Evolutionary conservation across 164 flowering plant species (phyloP).

Genomic region (Euptelea pleiosperma): DNA sequence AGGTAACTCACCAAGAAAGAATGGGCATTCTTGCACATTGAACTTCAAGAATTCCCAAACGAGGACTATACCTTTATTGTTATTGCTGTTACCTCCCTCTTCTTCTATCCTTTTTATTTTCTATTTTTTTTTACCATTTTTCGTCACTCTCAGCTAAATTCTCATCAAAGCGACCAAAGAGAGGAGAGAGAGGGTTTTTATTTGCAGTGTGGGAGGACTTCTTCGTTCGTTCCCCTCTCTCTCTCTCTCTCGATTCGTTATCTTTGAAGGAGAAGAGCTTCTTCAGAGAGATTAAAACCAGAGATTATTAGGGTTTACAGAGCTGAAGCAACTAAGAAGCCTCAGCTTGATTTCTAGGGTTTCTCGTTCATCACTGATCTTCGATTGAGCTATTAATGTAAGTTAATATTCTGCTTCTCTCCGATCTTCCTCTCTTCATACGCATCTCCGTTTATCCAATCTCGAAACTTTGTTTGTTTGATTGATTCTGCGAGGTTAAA

Average conservation of each 20-base stretch:
- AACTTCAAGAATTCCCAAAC: background rate
- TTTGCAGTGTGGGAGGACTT: background rate
- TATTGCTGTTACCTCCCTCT: background rate
- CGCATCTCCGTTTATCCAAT: background rate
- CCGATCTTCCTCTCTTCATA: background rate
- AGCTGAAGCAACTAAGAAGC: background rate
- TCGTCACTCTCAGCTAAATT: constrained; percentile 9
- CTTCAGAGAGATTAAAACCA: background rate
- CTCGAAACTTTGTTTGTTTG: background rate
- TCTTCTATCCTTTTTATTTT: background rate
- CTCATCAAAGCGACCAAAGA: constrained; percentile 2
- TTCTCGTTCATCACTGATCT: constrained; percentile 5
- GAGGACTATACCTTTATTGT: background rate
- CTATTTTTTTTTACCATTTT: background rate
- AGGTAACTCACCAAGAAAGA: too few relatives aligned
- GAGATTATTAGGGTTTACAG: constrained; percentile 13
- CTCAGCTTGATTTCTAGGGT: constrained; percentile 14
- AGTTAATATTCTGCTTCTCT: constrained; percentile 3
- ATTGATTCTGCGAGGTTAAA: background rate
- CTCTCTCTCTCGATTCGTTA: constrained; percentile 14
- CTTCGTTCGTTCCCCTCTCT: background rate
- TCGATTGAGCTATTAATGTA: constrained; percentile 13
- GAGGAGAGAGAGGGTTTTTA: background rate
- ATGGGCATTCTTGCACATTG: too few relatives aligned
- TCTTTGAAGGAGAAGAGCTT: background rate